A percentile compares a stretch with the other conserved stretches of the same genome.
These are phyloP conservation scores for Boletus reticulatus DNA, from an alignment of 768 basidiomycete species.

Conservation along the genomic window DNA sequence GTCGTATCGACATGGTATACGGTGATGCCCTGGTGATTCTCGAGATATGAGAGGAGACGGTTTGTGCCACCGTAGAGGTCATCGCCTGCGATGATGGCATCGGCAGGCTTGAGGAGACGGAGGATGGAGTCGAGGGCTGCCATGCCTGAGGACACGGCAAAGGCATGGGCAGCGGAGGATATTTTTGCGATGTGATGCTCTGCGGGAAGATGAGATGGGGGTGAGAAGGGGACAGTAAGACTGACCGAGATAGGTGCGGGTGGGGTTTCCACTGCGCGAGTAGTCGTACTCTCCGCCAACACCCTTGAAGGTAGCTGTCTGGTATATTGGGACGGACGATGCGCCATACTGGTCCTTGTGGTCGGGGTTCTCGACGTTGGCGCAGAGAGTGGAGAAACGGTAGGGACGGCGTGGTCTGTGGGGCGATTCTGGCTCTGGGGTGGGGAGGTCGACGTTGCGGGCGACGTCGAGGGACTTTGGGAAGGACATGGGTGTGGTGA, in stretches of 20 bases:
- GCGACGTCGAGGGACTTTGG: constrained; percentile 7
- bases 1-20: constrained; percentile 97
- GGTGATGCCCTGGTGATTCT: constrained; percentile 80
- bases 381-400: constrained; percentile 87
- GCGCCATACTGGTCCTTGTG: constrained; percentile 96
- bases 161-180: constrained; percentile 86
- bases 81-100: constrained; percentile 94
- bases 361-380: constrained; percentile 86
- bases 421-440: constrained; percentile 81
- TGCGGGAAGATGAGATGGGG: constrained; percentile 32
- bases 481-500: neutral
- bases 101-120: constrained; percentile 91
- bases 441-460: constrained; percentile 57
- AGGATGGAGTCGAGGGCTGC: constrained; percentile 95
- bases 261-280: constrained; percentile 93
- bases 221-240: neutral
- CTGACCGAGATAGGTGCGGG: constrained; percentile 89
- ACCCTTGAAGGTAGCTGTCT: constrained; percentile 97
- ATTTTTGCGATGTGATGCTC: constrained; percentile 98
- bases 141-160: constrained; percentile 96
- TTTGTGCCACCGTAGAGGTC: constrained; percentile 98
- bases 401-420: constrained; percentile 67
- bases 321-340: constrained; percentile 95
- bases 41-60: constrained; percentile 87
- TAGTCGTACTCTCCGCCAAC: constrained; percentile 90